Conservation (phyloP, 495 filamentous ascomycete species). For the Penicillium canariense region DNA sequence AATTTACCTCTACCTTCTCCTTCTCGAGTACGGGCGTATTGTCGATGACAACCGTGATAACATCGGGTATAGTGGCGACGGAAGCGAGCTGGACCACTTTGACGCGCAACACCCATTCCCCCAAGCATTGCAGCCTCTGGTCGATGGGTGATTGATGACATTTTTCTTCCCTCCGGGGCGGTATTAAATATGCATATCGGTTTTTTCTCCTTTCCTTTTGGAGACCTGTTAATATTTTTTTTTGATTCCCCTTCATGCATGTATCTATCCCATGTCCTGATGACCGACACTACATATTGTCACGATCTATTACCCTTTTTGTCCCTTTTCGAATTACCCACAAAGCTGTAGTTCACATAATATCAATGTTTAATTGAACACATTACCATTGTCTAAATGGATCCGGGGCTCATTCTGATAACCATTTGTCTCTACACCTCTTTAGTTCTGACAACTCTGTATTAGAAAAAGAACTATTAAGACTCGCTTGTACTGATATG, state of each 20-base stretch:
- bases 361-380: background rate
- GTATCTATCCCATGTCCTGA: slow-evolving; percentile 13
- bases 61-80: slow-evolving; percentile 62
- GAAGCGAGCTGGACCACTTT: slow-evolving; percentile 27
- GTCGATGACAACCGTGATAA: slow-evolving; percentile 62
- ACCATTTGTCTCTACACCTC: too few relatives aligned
- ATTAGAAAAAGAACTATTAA: too few relatives aligned
- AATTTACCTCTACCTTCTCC: slow-evolving; percentile 63
- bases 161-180: background rate
- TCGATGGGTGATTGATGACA: background rate
- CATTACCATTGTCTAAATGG: too few relatives aligned
- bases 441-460: too few relatives aligned
- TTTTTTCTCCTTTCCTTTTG: background rate
- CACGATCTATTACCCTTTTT: slow-evolving; percentile 2
- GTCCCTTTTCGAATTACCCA: background rate
- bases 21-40: slow-evolving; percentile 70
- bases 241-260: slow-evolving; percentile 10
- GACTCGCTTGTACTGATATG: too few relatives aligned
- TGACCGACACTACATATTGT: slow-evolving; percentile 6
- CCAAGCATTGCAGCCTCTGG: slow-evolving; percentile 5
- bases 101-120: slow-evolving; percentile 20
- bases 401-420: too few relatives aligned
- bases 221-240: background rate
- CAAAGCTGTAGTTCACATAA: background rate
- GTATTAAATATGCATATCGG: background rate